Evolutionary conservation across 371 early-diverging fungal species (phyloP).

Genomic region (Funneliformis caledonium): DNA sequence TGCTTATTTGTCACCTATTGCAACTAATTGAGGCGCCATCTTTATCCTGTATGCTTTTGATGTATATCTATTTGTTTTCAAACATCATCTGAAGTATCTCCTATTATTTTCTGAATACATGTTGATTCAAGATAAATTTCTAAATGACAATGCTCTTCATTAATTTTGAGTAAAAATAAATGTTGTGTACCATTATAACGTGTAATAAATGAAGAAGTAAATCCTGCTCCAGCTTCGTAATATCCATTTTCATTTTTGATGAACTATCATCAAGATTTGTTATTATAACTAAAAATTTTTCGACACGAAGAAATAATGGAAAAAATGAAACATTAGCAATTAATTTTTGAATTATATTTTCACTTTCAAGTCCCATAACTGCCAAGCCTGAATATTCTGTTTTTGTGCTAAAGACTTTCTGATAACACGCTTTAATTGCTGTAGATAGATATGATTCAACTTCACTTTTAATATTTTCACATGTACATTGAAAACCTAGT

Average conservation of each 20-base stretch:
- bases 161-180: not conserved
- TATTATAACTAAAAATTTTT: no score
- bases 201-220: not conserved
- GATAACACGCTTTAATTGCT: no score
- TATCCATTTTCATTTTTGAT: not conserved
- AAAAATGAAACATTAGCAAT: not conserved
- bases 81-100: not conserved
- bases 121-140: not conserved
- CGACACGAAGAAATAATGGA: not conserved
- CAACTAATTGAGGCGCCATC: no score
- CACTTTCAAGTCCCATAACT: not conserved
- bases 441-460: no score
- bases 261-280: no score
- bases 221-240: not conserved
- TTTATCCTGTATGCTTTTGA: not conserved
- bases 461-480: no score
- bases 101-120: not conserved
- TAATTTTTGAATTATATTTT: not conserved
- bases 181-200: not conserved
- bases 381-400: not conserved
- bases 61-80: not conserved
- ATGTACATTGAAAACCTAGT: no score
- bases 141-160: not conserved
- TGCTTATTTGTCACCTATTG: no score
- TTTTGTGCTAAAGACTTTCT: constrained; percentile 6